These are phyloP conservation scores for Podila horticola DNA, from an alignment of 192 early-diverging fungal genomes.

Conservation along the genomic window DNA sequence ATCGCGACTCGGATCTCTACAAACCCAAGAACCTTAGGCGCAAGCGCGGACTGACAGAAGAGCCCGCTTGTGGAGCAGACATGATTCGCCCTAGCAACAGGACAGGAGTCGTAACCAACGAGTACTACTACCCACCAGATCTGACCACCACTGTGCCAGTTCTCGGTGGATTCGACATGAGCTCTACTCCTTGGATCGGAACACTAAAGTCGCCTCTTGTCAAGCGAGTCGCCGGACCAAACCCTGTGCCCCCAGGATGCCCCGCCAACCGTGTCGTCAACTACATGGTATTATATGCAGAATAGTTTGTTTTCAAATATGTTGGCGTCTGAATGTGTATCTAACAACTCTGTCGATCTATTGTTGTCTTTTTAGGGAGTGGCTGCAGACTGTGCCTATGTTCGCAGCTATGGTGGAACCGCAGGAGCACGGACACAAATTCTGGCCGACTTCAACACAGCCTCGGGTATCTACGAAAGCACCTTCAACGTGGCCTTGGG, in stretches of 20 bases:
- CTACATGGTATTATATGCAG: constrained; percentile 21
- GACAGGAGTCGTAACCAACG: constrained; percentile 9
- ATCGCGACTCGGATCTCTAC: constrained; percentile 47
- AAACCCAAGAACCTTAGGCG: constrained; percentile 4
- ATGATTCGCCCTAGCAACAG: constrained; percentile 14
- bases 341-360: no score
- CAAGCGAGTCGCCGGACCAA: background rate
- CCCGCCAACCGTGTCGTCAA: constrained; percentile 47
- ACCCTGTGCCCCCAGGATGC: constrained; percentile 29
- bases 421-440: constrained; percentile 75
- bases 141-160: constrained; percentile 12
- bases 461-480: constrained; percentile 82
- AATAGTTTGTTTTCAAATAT: constrained; percentile 29
- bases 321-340: background rate
- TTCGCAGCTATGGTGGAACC: constrained; percentile 61
- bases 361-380: constrained; percentile 67
- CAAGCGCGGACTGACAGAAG: constrained; percentile 11
- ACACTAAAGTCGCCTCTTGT: background rate
- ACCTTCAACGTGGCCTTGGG: constrained; percentile 90
- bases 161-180: constrained; percentile 13
- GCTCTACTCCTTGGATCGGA: constrained; percentile 11
- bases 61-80: constrained; percentile 31
- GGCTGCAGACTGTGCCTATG: constrained; percentile 81
- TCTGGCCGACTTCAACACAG: constrained; percentile 85
- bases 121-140: constrained; percentile 45